A percentile compares a stretch with the other conserved stretches of the same genome.
These are phyloP conservation scores for Jatropha podagrica DNA, from an alignment of 441 rosid species.

Conservation along the genomic window DNA sequence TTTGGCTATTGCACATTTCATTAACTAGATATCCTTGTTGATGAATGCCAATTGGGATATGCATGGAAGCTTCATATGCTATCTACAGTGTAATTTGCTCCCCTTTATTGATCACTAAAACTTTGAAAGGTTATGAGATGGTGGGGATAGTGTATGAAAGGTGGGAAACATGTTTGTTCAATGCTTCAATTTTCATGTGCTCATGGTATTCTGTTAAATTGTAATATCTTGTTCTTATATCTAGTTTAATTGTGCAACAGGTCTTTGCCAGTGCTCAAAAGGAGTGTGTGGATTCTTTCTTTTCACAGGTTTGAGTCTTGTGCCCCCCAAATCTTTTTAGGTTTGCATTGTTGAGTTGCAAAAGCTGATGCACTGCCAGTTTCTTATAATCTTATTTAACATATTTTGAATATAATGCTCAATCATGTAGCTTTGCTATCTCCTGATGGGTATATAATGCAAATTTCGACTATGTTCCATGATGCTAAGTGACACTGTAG, in stretches of 20 bases:
- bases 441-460: background rate
- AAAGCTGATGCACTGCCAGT: constrained; percentile 5
- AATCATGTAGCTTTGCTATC: constrained; percentile 8
- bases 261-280: constrained; percentile 86
- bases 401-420: background rate
- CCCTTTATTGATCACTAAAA: too few species aligned
- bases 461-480: background rate
- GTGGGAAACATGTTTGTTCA: background rate
- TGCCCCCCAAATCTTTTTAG: constrained; percentile 9
- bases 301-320: constrained; percentile 72
- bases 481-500: background rate
- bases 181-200: constrained; percentile 13
- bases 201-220: background rate
- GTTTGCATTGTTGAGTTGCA: constrained; percentile 16
- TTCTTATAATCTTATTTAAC: constrained; percentile 10
- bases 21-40: background rate
- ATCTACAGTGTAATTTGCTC: background rate
- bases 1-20: background rate
- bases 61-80: background rate
- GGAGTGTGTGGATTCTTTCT: constrained; percentile 89
- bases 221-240: constrained; percentile 17
- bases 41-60: background rate
- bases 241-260: constrained; percentile 43
- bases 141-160: background rate
- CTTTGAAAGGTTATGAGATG: too few species aligned